Conservation (phyloP, 2,329 filamentous ascomycete genomes). For the Cladosporium sp. region DNA sequence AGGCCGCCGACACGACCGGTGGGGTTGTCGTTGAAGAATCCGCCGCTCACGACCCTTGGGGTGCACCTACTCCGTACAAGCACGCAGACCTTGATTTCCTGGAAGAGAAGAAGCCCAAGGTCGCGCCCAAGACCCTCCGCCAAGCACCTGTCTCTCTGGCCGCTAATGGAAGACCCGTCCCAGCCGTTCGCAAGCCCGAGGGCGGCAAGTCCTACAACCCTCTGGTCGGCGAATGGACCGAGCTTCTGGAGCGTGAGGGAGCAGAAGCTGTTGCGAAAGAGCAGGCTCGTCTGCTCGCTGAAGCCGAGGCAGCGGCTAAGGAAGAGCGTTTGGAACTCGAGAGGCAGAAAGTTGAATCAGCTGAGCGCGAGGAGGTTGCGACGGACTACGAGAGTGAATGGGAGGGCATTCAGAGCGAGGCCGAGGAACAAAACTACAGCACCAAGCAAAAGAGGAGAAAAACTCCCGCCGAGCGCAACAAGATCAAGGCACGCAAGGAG, state of each 20-base stretch:
- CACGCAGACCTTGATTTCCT: conserved; percentile 62
- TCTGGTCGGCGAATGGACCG: conserved; percentile 77
- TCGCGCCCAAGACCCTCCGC: conserved; percentile 70
- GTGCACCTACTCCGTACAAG: conserved; percentile 45
- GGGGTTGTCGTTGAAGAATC: conserved; percentile 53
- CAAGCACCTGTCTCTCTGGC: conserved; percentile 75
- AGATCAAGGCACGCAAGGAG: conserved; percentile 81
- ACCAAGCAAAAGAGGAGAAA: conserved; percentile 76
- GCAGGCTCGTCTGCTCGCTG: conserved; percentile 64
- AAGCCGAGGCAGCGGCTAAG: conserved; percentile 63
- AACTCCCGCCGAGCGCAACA: conserved; percentile 81
- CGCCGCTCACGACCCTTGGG: conserved; percentile 77
- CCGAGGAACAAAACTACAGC: conserved; percentile 53
- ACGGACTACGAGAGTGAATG: conserved; percentile 68
- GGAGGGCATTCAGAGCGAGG: conserved; percentile 59
- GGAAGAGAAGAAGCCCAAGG: conserved; percentile 56
- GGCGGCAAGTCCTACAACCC: conserved; percentile 94
- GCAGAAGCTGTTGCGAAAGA: conserved; percentile 76
- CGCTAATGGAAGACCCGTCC: conserved; percentile 74
- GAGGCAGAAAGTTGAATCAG: conserved; percentile 70
- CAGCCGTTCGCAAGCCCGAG: conserved; percentile 72
- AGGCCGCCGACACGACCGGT: conserved; percentile 69
- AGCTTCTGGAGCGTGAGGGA: conserved; percentile 68
- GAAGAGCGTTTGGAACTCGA: conserved; percentile 68
- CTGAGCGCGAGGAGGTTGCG: conserved; percentile 66